These are phyloP conservation scores for Lactarius deliciosus DNA, from an alignment of 768 basidiomycete genomes.

Conservation along the genomic window DNA sequence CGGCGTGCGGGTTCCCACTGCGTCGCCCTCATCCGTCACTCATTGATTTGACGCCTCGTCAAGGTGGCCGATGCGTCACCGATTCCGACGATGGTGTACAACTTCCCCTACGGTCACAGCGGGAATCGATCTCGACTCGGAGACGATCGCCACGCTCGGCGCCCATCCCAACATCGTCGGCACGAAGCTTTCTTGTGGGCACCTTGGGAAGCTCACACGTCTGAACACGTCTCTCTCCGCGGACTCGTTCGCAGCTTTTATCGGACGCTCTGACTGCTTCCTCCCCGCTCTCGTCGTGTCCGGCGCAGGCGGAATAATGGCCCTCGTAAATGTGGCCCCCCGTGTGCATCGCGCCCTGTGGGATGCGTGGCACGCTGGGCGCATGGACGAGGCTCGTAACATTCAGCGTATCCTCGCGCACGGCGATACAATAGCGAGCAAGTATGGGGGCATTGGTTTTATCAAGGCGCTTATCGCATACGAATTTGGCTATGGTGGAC, in stretches of 20 bases:
- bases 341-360: constrained; percentile 20
- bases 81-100: constrained; percentile 78
- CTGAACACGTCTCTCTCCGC: constrained; percentile 57
- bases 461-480: constrained; percentile 62
- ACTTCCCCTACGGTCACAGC: constrained; percentile 81
- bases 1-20: constrained; percentile 20
- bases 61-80: constrained; percentile 70
- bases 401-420: constrained; percentile 62
- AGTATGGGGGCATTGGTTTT: constrained; percentile 65
- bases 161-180: constrained; percentile 85
- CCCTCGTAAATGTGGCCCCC: constrained; percentile 53
- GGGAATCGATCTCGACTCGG: constrained; percentile 82
- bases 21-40: constrained; percentile 15
- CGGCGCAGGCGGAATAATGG: constrained; percentile 66
- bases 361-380: constrained; percentile 38
- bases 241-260: constrained; percentile 64
- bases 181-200: constrained; percentile 81
- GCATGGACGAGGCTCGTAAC: constrained; percentile 56
- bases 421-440: constrained; percentile 62
- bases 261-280: constrained; percentile 73
- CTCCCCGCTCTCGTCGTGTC: constrained; percentile 59
- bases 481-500: constrained; percentile 63
- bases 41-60: constrained; percentile 21
- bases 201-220: constrained; percentile 80
- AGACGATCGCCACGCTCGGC: constrained; percentile 65